phyloP scores from a whole-genome alignment of 2,329 filamentous ascomycete species.

The Stemphylium vesicarium region DNA sequence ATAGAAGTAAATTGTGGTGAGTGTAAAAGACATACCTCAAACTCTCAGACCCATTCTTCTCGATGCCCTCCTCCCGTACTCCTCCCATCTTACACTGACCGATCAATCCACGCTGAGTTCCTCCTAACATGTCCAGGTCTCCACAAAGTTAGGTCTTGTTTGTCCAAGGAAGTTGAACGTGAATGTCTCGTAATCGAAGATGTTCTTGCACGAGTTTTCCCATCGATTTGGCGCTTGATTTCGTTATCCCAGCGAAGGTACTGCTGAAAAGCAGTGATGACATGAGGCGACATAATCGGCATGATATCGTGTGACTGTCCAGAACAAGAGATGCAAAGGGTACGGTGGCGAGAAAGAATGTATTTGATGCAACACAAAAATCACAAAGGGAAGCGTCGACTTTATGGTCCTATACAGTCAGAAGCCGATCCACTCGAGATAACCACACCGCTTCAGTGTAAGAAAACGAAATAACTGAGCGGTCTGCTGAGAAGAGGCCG shows the following conservation, averaged over 20 bases:
- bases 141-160: constrained; percentile 2
- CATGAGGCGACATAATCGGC: constrained; percentile 11
- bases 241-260: constrained; percentile 13
- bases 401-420: background rate
- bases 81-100: background rate
- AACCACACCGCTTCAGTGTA: background rate
- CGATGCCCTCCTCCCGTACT: background rate
- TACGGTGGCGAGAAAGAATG: background rate
- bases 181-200: constrained; percentile 3
- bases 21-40: constrained; percentile 1
- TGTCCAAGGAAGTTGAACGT: background rate
- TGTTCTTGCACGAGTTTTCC: constrained; percentile 11
- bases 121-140: background rate
- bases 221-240: constrained; percentile 13
- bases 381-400: background rate
- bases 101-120: constrained; percentile 1
- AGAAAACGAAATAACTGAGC: background rate
- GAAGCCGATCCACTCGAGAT: background rate
- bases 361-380: background rate
- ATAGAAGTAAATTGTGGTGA: background rate
- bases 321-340: background rate
- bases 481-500: background rate
- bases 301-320: background rate
- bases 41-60: background rate
- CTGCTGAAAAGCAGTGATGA: constrained; percentile 15